Evolutionary conservation across 345 rosid genomes (phyloP), one percentile per base, ranked within the genome.

Genomic region (Ceriops zippeliana): DNA sequence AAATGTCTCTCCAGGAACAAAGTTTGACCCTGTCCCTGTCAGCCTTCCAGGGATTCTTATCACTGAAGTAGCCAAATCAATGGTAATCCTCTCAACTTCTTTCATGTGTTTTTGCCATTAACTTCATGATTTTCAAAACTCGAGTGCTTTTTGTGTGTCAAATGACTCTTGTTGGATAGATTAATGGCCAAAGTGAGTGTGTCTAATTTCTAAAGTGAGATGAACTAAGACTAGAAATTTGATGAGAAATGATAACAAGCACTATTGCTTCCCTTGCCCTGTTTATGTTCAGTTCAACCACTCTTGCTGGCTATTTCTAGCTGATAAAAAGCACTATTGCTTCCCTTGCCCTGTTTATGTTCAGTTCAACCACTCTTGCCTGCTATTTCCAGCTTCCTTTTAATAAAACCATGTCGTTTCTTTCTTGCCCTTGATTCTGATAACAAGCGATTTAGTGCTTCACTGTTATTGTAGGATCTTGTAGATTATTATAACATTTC

Each of bases 1-100:
- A 85, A 90, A 79, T 76, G 89, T 81, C 61, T 90, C 98, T 69
- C 98, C 99, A 1, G 99, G 97, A 77, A 79, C 98, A 47, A 96
- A 96, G 73, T 96, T 90, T 27, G 96, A 91, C 73, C 99, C 99
- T 31, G 99, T 96, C 35, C 92, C 99, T 57, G 84, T 85, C 77
- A 79, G 82, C 75, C 62, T 86, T 78, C 99, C 99, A 8, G 99
- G 99, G 46, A 85, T 96, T 75, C 85, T 92, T 62, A 86, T 96
- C 70, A 86, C 92, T 1, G 98, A 96, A 73, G 90, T 86, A 63
- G 38, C 80, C 52, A 91, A 86, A 70, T 89, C 99, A 56, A 85
- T 80, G 99, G 99, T 96, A 86, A 77, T 60, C 34, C 70, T 66
- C 42, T 67, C 27, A 69, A 64, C 52, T 69, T 20, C 10, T 16